Base-by-base conservation (phyloP, 2,329 filamentous ascomycete species). In the Colletotrichum sp. region DNA sequence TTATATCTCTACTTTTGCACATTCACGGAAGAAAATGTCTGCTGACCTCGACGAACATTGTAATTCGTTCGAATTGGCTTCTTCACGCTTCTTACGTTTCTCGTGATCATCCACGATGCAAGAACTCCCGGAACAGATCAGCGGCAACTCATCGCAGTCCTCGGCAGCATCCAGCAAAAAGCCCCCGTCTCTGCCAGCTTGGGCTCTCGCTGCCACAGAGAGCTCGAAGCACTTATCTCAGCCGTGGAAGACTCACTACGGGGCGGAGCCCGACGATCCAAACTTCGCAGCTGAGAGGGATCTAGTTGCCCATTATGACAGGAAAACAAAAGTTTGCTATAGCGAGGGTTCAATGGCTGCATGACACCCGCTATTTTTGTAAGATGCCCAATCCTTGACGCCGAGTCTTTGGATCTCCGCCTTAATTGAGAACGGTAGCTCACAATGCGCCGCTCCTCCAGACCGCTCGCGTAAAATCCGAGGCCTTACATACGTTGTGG, bases 391-490 rank as follows among this genome's bases (percentile, higher is more conserved):
- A 30, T 30, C 55, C 25, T 39, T 55, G 48, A 27, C 15, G 13
- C 55, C 55, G 8, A 8, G 22, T 16, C 55, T 27, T 28, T 16
- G 0, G 25, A 27, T 12, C 58, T 61, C 0, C 28, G 18, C 16
- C 58, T 34, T 18, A 5, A 32, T 0, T n/a, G 27, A n/a, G 18
- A 28, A 61, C 27, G 25, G 55, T 25, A 58, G 27, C 55, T 58
- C 0, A 55, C 22, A 22, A 55, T 0, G 22, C 22, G 1, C 48
- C 48, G 22, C 22, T 13, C 18, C 0, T 55, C 8, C 22, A 55
- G 48, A 10, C 18, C 48, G 48, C 18, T 0, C 22, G 22, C n/a
- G n/a, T 0, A 55, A 0, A 55, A 1, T 1, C 5, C 10, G 0
- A 55, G 22, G 13, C 48, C 18, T 34, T 13, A 12, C 4, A 34